A percentile compares a stretch with the other conserved stretches of the same genome.
Conservation (phyloP, 805 yeast species). For the Brettanomyces sp. region DNA sequence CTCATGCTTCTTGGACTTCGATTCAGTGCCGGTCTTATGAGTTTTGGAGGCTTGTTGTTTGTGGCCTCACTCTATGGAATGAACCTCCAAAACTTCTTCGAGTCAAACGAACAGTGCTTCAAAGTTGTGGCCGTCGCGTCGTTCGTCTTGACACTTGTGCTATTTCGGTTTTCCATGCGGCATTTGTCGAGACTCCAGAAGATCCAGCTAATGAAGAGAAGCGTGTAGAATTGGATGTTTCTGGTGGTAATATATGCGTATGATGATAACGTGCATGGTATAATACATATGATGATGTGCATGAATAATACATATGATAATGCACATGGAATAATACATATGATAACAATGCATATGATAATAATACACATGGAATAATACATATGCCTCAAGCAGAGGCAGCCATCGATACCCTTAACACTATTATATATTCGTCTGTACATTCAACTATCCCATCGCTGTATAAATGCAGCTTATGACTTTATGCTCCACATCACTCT, state of each 20-base stretch:
- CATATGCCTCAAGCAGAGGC: too few species aligned
- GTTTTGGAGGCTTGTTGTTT: slow-evolving; percentile 73
- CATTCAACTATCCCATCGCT: background rate
- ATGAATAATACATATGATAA: too few species aligned
- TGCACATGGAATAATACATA: too few species aligned
- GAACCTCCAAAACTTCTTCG: slow-evolving; percentile 90
- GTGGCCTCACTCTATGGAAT: slow-evolving; percentile 88
- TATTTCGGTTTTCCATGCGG: slow-evolving; percentile 46
- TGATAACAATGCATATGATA: too few species aligned
- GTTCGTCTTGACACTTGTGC: slow-evolving; percentile 26
- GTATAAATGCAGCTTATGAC: background rate
- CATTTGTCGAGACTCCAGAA: slow-evolving; percentile 59
- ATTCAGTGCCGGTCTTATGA: slow-evolving; percentile 74
- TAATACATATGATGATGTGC: too few species aligned
- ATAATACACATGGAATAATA: too few species aligned
- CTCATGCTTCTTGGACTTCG: slow-evolving; percentile 80
- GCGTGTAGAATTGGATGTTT: background rate
- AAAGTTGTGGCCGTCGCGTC: slow-evolving; percentile 38
- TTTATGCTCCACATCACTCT: background rate
- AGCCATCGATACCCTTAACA: too few species aligned
- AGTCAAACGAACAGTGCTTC: slow-evolving; percentile 70
- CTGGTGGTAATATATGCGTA: too few species aligned
- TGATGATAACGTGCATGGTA: too few species aligned
- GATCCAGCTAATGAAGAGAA: slow-evolving; percentile 33
- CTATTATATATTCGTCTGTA: too few species aligned